phyloP scores from a whole-genome alignment of 352 stramenopile genomes.

The Pythium aphanidermatum region DNA sequence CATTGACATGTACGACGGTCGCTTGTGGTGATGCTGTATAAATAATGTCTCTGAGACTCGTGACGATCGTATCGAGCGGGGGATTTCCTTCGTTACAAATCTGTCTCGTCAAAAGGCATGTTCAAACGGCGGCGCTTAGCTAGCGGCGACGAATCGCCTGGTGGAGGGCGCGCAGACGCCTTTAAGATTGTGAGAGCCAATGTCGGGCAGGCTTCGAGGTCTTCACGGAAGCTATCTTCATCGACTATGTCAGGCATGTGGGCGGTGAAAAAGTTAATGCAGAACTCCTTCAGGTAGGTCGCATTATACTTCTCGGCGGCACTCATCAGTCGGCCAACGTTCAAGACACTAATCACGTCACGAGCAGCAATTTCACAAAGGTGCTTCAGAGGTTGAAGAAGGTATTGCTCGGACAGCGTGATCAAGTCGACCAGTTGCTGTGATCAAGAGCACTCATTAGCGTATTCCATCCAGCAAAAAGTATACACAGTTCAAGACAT shows the following conservation, averaged over 20 bases:
- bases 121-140: conserved; percentile 71
- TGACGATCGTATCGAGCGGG: too few species aligned
- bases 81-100: conserved; percentile 40
- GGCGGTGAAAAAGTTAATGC: conserved; percentile 69
- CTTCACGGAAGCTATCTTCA: conserved; percentile 74
- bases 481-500: conserved; percentile 9
- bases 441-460: neutral
- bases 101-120: conserved; percentile 74
- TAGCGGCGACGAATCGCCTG: conserved; percentile 30
- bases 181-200: conserved; percentile 77
- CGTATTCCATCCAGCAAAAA: neutral
- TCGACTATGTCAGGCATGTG: conserved; percentile 77
- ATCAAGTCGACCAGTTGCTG: conserved; percentile 85
- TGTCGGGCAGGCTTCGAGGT: conserved; percentile 71
- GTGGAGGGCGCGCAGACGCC: conserved; percentile 32
- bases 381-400: conserved; percentile 68
- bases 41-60: too few species aligned
- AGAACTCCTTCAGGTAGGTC: conserved; percentile 78
- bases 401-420: conserved; percentile 75
- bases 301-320: conserved; percentile 82
- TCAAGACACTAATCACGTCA: conserved; percentile 63
- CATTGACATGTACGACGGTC: too few species aligned
- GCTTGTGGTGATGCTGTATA: too few species aligned
- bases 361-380: conserved; percentile 70
- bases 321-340: conserved; percentile 71